Evolutionary conservation across 1,284 basidiomycete species (phyloP).

Genomic region (Sporisorium iseilematis-ciliati): DNA sequence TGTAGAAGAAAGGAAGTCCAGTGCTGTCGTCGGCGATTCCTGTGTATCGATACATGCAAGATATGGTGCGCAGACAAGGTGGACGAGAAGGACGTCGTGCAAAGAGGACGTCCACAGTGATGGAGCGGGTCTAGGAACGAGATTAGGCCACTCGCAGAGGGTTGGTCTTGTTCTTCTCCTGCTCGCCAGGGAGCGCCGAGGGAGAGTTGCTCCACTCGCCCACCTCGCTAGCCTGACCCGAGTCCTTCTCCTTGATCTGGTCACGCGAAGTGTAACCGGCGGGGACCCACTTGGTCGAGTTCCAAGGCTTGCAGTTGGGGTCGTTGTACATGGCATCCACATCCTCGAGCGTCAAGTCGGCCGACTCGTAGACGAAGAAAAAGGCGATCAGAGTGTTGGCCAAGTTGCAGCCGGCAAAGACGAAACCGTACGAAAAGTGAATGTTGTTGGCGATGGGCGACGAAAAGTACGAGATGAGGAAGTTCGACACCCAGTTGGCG

Average conservation of each 20-base stretch:
- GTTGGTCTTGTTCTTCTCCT: constrained; percentile 57
- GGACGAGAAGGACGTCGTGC: background rate
- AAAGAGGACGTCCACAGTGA: background rate
- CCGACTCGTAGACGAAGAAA: constrained; percentile 83
- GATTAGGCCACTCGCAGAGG: constrained; percentile 42
- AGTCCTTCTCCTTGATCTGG: constrained; percentile 57
- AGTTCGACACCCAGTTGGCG: constrained; percentile 78
- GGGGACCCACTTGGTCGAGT: constrained; percentile 72
- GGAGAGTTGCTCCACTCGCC: constrained; percentile 55
- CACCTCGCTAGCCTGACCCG: constrained; percentile 42
- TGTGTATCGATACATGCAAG: background rate
- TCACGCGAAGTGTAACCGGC: constrained; percentile 57
- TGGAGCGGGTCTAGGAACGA: background rate
- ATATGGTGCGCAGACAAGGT: background rate
- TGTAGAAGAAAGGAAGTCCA: constrained; percentile 1
- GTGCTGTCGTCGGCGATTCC: constrained; percentile 10
- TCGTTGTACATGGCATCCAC: constrained; percentile 84
- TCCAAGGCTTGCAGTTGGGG: constrained; percentile 78
- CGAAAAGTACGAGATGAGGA: constrained; percentile 79
- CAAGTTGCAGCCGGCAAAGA: constrained; percentile 75
- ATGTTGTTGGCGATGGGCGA: constrained; percentile 60
- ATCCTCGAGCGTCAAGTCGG: constrained; percentile 78
- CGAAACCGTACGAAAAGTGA: constrained; percentile 78
- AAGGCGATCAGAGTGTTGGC: constrained; percentile 77
- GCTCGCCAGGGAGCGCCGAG: constrained; percentile 50